Evolutionary conservation across 2,329 filamentous ascomycete genomes (phyloP), one percentile per base, ranked within the genome.

Genomic region (Paecilomyces variotii): DNA sequence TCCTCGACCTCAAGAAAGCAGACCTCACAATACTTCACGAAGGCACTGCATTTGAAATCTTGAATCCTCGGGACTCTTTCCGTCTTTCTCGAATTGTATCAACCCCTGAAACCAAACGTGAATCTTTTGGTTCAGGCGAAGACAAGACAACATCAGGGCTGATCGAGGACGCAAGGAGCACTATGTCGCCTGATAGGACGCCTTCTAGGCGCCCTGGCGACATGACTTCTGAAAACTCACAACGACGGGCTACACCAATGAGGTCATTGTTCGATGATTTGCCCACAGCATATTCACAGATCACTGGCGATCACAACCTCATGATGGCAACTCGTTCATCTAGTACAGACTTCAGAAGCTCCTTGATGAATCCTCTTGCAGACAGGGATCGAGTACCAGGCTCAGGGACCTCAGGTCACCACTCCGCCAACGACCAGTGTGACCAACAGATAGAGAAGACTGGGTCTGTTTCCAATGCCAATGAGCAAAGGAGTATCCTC

Each of bases 41-140:
- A 53, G 72, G 72, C 11, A 63, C 71, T 9, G 67, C 66, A 7
- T 75, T 75, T 53, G 72, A 75, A 34, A 75, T 75, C 19, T 57
- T 75, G 19, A 75, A 75, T 39, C 72, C 71, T 28, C 70, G 70
- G 55, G 69, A 71, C 55, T 74, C 72, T 9, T 60, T 74, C 19
- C 67, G 70, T 54, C 62, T 72, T n/a, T 65, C 70, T 11, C 66
- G 69, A 19, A 73, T 74, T 24, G 68, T 73, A 30, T 74, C 72
- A 7, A 71, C 67, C 53, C 71, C 72, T 32, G 71, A 74, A 19
- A 25, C 54, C 11, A 54, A 70, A 72, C 50, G 66, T 69, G n/a
- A 67, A 12, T 26, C 62, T 14, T 24, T 62, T 6, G 56, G 54
- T 25, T 65, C 68, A 2, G 39, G 58, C 2, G 65, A 67, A 27